Conservation (phyloP, 352 stramenopile genomes). For the Pilasporangium apinafurcum region DNA sequence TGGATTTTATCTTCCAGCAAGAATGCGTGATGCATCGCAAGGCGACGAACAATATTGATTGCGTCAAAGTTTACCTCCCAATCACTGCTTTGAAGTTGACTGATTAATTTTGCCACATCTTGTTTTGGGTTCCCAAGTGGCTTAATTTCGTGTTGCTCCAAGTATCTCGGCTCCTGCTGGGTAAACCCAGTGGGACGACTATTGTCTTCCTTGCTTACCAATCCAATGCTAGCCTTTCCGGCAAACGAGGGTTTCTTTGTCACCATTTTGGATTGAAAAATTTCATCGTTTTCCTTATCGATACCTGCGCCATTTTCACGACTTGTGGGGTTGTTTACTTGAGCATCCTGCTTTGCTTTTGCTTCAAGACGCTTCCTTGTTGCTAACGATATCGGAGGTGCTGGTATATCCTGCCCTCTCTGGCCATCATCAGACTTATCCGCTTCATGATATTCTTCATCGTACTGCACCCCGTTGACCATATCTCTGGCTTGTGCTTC, state of each 20-base stretch:
- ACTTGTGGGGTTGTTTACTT: slow-evolving; percentile 7
- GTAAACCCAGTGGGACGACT: slow-evolving; percentile 7
- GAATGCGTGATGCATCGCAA: slow-evolving; percentile 40
- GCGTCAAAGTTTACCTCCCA: slow-evolving; percentile 67
- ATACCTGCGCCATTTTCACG: no score
- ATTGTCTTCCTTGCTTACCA: not conserved
- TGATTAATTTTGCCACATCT: slow-evolving; percentile 27
- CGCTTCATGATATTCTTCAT: slow-evolving; percentile 2
- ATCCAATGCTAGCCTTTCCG: not conserved
- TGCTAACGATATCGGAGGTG: slow-evolving; percentile 21
- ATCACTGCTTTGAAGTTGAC: slow-evolving; percentile 27
- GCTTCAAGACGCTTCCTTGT: slow-evolving; percentile 61
- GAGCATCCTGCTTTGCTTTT: slow-evolving; percentile 39
- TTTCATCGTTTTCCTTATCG: no score
- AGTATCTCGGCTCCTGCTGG: slow-evolving; percentile 62
- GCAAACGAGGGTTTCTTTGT: not conserved
- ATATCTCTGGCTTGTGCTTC: not conserved
- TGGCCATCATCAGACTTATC: not conserved
- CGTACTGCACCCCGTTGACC: no score
- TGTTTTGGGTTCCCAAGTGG: slow-evolving; percentile 55
- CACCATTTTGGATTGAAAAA: not conserved
- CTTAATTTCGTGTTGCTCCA: slow-evolving; percentile 52
- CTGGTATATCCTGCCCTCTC: slow-evolving; percentile 1
- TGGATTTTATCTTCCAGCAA: slow-evolving; percentile 46
- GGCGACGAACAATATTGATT: slow-evolving; percentile 45